Percentiles rank a stretch among this genome's conserved stretches.
These are phyloP conservation scores for Fusarium newnesense DNA, from an alignment of 2,329 filamentous ascomycete genomes.

Conservation along the genomic window DNA sequence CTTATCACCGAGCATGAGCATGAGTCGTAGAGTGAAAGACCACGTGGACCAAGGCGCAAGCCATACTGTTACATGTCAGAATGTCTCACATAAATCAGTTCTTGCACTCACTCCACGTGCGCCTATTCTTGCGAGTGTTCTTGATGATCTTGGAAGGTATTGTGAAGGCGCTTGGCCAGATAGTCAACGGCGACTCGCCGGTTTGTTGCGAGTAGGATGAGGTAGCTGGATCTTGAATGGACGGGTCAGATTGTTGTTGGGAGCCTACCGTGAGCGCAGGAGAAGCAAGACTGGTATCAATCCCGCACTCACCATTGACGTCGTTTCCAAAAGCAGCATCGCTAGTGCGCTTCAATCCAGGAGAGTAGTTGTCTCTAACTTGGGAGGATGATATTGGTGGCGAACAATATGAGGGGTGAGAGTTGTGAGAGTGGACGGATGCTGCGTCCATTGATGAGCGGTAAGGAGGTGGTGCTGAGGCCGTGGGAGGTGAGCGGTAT, in stretches of 20 bases:
- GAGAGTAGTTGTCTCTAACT: not conserved
- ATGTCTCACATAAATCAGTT: rapidly evolving
- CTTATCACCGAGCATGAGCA: slow-evolving; percentile 47
- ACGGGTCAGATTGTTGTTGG: slow-evolving; percentile 20
- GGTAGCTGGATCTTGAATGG: not conserved
- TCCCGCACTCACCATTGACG: slow-evolving; percentile 25
- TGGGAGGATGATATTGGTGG: slow-evolving; percentile 16
- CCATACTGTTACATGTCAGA: slow-evolving; percentile 35
- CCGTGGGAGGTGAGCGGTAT: slow-evolving; percentile 22
- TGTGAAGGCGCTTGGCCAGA: slow-evolving; percentile 47
- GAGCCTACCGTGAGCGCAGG: slow-evolving; percentile 28
- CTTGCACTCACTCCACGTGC: slow-evolving; percentile 50
- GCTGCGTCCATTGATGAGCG: slow-evolving; percentile 20
- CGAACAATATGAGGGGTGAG: slow-evolving; percentile 21
- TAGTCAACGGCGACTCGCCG: slow-evolving; percentile 30
- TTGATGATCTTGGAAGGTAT: slow-evolving; percentile 45
- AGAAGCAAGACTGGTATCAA: slow-evolving; percentile 23
- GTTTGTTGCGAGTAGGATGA: slow-evolving; percentile 8
- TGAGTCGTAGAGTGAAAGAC: slow-evolving; percentile 49
- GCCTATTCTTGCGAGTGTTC: slow-evolving; percentile 45
- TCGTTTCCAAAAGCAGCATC: slow-evolving; percentile 27
- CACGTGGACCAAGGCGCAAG: slow-evolving; percentile 49
- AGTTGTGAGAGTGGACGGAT: slow-evolving; percentile 4
- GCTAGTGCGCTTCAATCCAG: slow-evolving; percentile 15
- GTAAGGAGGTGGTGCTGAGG: slow-evolving; percentile 30